Evolutionary conservation across 305 asterid genomes (phyloP), one percentile per base, ranked within the genome.

Genomic region (Fraxinus sp.): DNA sequence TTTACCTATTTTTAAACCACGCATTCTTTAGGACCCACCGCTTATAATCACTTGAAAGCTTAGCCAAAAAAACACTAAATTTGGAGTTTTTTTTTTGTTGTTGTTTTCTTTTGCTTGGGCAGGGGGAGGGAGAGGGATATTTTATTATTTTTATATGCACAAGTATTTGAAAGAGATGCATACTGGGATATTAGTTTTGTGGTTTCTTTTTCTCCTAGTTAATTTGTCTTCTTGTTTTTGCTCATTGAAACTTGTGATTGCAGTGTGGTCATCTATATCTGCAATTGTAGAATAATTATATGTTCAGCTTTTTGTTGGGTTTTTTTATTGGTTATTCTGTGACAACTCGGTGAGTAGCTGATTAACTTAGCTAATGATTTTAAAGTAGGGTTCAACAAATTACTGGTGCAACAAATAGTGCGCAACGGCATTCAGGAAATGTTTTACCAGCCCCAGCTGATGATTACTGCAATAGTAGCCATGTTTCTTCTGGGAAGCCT

Each of bases 361-460:
- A 88, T 84, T 84, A 66, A 88, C 89, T 84, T 87, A 3, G 83
- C 77, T 89, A 76, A 70, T 89, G 79, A 85, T 90, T 88, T 85
- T 84, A 81, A 91, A 93, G 88, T 88, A 92, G 96, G 84, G 96
- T 93, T 82, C 98, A 94, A 82, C 95, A 92, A 86, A 90, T 87
- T 85, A 90, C 92, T 46, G 89, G 97, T 82, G 83, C 94, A 86
- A 74, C 92, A 85, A 89, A 84, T 85, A 86, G 91, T 84, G 84
- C 32, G 82, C 98, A 93, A 84, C 90, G 91, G 83, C 95, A 93
- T 79, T 88, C 96, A 72, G 99, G 99, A 85, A 94, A 79, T 86
- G 90, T 88, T 71, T 88, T 97, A 79, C 99, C 99, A 83, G 92
- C 99, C 30, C 95, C 99, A n/a, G 92, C 88, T 78, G 98, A 97